Evolutionary conservation across 2,329 filamentous ascomycete genomes (phyloP), one percentile per base, ranked within the genome.

Genomic region (Allantophomopsis cytisporea): DNA sequence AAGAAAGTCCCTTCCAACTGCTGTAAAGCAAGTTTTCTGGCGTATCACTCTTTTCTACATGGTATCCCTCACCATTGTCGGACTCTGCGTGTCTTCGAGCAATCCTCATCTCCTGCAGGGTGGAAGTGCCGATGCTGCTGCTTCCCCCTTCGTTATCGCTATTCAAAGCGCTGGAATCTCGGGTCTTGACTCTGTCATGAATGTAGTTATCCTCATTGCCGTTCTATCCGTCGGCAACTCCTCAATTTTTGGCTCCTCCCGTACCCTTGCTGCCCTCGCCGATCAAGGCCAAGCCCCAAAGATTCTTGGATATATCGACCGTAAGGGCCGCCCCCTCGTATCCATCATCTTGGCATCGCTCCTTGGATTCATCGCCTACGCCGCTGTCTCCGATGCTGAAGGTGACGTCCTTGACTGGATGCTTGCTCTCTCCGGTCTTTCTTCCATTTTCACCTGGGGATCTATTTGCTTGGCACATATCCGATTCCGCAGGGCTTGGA

Each of bases 11-110:
- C 68, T 95, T 1, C 88, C 88, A 0, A 86, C 78, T 0, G 88
- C 88, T 11, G 77, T 93, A 52, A 94, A 93, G 62, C 87, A 94
- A 57, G 86, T 94, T 16, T 94, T 94, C 60, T 95, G 88, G 87
- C 80, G 88, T 52, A 94, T 94, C 54, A 76, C 78, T 3, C 69
- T 93, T 41, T 95, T 95, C 64, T 95, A 94, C 62, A 70, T 95
- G 37, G 76, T 93, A 28, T 83, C 83, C 1, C 69, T 95, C 10
- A 76, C 76, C 4, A 64, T 95, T 4, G 76, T 95, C 41, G 86
- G 89, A 18, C 69, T 94, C 1, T n/a, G n/a, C 67, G 94, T 2
- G 85, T 95, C 0, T 88, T 82, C 56, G 63, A 73, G n/a, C 50
- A 74, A 93, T 44, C 40, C 54, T 0, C 65, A 69, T 3, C 76